phyloP scores from a whole-genome alignment of 495 filamentous ascomycete species.

The Daldinia vernicosa region DNA sequence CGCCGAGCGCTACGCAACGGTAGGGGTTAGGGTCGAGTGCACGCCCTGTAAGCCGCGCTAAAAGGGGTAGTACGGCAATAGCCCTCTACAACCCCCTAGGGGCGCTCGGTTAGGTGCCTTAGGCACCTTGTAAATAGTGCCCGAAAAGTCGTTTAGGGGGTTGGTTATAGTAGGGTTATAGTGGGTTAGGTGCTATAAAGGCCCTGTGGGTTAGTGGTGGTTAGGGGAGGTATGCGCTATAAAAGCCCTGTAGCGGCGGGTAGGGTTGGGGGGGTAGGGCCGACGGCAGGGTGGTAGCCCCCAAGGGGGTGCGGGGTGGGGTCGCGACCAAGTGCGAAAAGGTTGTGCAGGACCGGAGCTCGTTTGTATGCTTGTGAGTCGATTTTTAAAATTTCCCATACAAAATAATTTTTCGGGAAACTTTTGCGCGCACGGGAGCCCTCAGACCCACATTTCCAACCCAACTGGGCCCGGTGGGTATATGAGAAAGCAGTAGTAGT shows the following conservation, averaged over 20 bases:
- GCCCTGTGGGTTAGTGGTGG: background rate
- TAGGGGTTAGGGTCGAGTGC: background rate
- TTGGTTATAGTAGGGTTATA: background rate
- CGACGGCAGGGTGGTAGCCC: background rate
- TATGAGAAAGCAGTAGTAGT: constrained; percentile 7
- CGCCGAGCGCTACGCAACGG: background rate
- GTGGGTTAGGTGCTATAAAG: background rate
- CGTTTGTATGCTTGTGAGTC: background rate
- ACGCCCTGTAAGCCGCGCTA: background rate
- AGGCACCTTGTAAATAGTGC: background rate
- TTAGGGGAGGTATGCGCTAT: background rate
- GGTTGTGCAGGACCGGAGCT: background rate
- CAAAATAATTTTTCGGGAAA: constrained; percentile 11
- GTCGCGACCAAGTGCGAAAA: background rate
- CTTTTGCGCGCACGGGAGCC: constrained; percentile 2
- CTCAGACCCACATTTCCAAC: background rate
- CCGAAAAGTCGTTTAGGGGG: background rate
- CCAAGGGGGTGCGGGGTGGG: background rate
- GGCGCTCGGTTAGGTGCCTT: background rate
- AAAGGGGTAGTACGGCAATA: background rate
- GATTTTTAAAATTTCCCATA: constrained; percentile 11
- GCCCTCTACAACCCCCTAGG: background rate
- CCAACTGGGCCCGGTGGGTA: constrained; percentile 12
- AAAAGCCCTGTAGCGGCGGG: background rate
- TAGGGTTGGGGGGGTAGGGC: background rate